These are phyloP conservation scores for Smallanthus sonchifolius DNA, from an alignment of 129 eudicot genomes.

Conservation along the genomic window DNA sequence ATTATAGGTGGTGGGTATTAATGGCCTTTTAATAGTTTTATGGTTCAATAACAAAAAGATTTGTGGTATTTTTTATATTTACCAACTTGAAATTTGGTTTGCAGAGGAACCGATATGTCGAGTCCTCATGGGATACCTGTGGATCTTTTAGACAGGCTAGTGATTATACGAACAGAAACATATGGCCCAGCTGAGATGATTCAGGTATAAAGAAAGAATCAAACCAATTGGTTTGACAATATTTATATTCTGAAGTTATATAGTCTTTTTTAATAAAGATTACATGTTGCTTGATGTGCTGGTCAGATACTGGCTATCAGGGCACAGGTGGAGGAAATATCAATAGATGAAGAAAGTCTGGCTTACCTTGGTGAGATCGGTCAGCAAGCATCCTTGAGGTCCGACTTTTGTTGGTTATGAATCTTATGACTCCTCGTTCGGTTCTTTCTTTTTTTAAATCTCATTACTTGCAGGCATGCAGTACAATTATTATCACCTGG, in stretches of 20 bases:
- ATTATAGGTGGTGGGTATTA: neutral
- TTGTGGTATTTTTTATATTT: neutral
- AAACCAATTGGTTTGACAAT: neutral
- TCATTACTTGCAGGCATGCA: slow-evolving; percentile 63
- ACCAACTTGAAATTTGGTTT: slow-evolving; percentile 9
- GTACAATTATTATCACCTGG: slow-evolving; percentile 93
- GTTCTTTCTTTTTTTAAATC: neutral
- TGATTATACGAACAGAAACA: slow-evolving; percentile 78
- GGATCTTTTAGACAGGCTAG: slow-evolving; percentile 86
- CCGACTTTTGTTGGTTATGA: neutral
- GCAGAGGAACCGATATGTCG: slow-evolving; percentile 92
- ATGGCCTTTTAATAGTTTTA: neutral
- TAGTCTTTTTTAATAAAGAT: neutral
- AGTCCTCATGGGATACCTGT: slow-evolving; percentile 99
- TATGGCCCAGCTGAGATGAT: slow-evolving; percentile 97
- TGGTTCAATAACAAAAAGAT: neutral
- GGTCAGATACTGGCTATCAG: slow-evolving; percentile 89
- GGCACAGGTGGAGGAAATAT: slow-evolving; percentile 91
- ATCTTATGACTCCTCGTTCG: neutral
- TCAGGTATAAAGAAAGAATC: slow-evolving; percentile 50
- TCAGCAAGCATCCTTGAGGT: slow-evolving; percentile 91
- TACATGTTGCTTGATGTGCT: slow-evolving; percentile 8
- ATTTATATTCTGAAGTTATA: neutral
- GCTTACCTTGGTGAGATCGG: slow-evolving; percentile 94
- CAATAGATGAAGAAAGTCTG: slow-evolving; percentile 83